Evolutionary conservation across 2,329 filamentous ascomycete species (phyloP).

Genomic region (Aureobasidium sp.): DNA sequence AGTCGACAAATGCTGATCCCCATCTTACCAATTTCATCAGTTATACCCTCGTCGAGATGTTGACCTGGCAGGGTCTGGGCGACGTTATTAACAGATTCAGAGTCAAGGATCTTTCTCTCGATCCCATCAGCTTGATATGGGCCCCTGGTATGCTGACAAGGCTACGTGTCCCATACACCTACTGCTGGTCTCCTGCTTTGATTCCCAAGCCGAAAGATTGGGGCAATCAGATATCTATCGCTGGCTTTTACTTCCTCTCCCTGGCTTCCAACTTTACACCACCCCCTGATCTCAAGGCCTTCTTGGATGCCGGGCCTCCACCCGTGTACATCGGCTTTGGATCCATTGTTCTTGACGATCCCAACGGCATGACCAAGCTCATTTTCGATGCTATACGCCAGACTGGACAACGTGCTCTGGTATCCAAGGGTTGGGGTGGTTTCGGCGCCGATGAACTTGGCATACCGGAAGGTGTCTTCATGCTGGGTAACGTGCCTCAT

Average conservation of each 20-base stretch:
- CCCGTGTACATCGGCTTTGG: slow-evolving; percentile 80
- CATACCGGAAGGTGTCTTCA: slow-evolving; percentile 38
- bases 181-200: slow-evolving; percentile 80
- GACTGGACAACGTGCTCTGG: slow-evolving; percentile 50
- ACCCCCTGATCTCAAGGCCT: slow-evolving; percentile 55
- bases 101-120: slow-evolving; percentile 62
- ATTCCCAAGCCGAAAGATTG: slow-evolving; percentile 73
- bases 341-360: slow-evolving; percentile 73
- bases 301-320: slow-evolving; percentile 61
- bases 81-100: slow-evolving; percentile 82
- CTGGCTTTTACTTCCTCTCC: slow-evolving; percentile 72
- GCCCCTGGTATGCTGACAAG: slow-evolving; percentile 72
- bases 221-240: slow-evolving; percentile 62
- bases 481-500: slow-evolving; percentile 49
- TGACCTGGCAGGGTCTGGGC: slow-evolving; percentile 83
- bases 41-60: slow-evolving; percentile 80
- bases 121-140: slow-evolving; percentile 71
- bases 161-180: slow-evolving; percentile 77
- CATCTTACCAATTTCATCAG: slow-evolving; percentile 76
- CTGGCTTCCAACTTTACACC: slow-evolving; percentile 60
- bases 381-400: slow-evolving; percentile 62
- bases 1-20: slow-evolving; percentile 65
- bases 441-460: slow-evolving; percentile 36
- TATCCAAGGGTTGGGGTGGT: slow-evolving; percentile 52
- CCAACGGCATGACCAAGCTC: slow-evolving; percentile 59